Evolutionary conservation across 2,329 filamentous ascomycete species (phyloP).

Genomic region (Aspergillus hortae): DNA sequence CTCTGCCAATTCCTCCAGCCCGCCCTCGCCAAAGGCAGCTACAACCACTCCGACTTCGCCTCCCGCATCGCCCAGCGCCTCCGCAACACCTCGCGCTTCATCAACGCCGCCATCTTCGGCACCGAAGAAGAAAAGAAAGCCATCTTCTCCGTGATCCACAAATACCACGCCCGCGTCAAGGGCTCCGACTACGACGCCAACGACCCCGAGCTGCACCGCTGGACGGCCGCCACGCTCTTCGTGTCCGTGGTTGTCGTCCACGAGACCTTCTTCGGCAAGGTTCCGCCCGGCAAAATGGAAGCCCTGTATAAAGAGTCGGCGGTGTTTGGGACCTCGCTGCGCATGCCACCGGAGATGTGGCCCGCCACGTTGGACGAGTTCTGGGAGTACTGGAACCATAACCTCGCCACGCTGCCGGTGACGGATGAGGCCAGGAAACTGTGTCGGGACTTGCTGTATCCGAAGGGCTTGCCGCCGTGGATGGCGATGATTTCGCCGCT

Average conservation of each 20-base stretch:
- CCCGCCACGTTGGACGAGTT: slow-evolving; percentile 21
- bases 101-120: slow-evolving; percentile 23
- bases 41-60: slow-evolving; percentile 24
- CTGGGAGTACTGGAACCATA: slow-evolving; percentile 28
- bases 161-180: slow-evolving; percentile 20
- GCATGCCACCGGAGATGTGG: slow-evolving; percentile 29
- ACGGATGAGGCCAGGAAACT: slow-evolving; percentile 25
- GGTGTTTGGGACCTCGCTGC: slow-evolving; percentile 14
- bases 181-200: slow-evolving; percentile 23
- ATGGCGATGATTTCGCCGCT: slow-evolving; percentile 3
- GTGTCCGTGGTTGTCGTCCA: slow-evolving; percentile 21
- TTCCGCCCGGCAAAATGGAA: slow-evolving; percentile 7
- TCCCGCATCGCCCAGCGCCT: slow-evolving; percentile 20
- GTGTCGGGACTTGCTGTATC: slow-evolving; percentile 13
- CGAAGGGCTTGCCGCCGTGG: slow-evolving; percentile 4
- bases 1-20: slow-evolving; percentile 26
- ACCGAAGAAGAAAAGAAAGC: slow-evolving; percentile 22
- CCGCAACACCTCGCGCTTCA: slow-evolving; percentile 22
- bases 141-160: slow-evolving; percentile 24
- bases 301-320: slow-evolving; percentile 10
- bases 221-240: slow-evolving; percentile 28
- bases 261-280: slow-evolving; percentile 22
- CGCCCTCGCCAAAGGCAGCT: slow-evolving; percentile 21
- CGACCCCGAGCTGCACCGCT: slow-evolving; percentile 27
- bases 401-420: slow-evolving; percentile 21